These are phyloP conservation scores for Rhodotorula mucilaginosa DNA, from an alignment of 1,284 basidiomycete genomes.

Conservation along the genomic window DNA sequence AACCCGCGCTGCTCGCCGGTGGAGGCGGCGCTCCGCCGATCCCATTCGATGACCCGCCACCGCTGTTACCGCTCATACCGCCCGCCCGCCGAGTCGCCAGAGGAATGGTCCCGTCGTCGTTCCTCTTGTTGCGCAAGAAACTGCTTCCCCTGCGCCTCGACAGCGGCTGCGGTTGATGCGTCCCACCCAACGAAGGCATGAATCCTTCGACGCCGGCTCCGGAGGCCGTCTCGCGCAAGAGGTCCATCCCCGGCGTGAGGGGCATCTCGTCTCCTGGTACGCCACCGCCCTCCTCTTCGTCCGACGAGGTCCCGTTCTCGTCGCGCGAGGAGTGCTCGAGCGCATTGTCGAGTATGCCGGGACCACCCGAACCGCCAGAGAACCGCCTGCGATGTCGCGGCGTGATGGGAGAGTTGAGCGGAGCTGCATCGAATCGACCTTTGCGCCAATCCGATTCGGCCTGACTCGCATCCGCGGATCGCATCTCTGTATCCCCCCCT, in stretches of 20 bases:
- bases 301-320: neutral
- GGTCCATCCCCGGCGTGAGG: conserved; percentile 37
- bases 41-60: neutral
- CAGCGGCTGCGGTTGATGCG: conserved; percentile 34
- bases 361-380: conserved; percentile 18
- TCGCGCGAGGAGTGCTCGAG: neutral
- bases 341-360: conserved; percentile 24
- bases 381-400: conserved; percentile 9
- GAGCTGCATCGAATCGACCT: conserved; percentile 40
- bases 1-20: neutral
- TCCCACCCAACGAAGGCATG: conserved; percentile 39
- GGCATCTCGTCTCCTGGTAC: conserved; percentile 23
- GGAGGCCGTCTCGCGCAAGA: conserved; percentile 29
- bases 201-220: conserved; percentile 37
- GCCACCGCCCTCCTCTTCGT: neutral
- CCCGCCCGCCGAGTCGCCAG: neutral
- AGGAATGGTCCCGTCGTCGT: conserved; percentile 8
- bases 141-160: conserved; percentile 30
- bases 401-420: conserved; percentile 36
- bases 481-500: neutral
- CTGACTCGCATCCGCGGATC: neutral
- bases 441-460: conserved; percentile 8
- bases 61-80: too few relatives aligned
- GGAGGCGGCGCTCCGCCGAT: neutral
- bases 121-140: conserved; percentile 29